phyloP scores from a whole-genome alignment of 148 eudicot genomes.

The Spergularia marina region DNA sequence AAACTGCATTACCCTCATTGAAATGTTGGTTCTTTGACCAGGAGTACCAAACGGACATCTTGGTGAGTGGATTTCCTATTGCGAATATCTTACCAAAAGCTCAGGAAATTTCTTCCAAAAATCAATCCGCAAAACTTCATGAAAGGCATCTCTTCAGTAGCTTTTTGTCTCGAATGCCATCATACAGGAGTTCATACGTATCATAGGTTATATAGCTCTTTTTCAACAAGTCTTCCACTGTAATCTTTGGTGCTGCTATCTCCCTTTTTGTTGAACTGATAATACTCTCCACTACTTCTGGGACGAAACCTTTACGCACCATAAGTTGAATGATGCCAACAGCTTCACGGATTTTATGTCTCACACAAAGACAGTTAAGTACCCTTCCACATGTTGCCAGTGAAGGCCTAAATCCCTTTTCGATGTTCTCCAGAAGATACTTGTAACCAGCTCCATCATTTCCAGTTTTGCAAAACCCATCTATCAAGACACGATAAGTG shows the following conservation, averaged over 20 bases:
- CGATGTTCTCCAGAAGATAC: slow-evolving; percentile 51
- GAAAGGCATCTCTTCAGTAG: slow-evolving; percentile 38
- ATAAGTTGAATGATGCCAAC: slow-evolving; percentile 64
- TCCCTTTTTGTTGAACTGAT: slow-evolving; percentile 73
- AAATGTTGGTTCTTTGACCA: neutral
- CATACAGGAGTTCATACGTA: slow-evolving; percentile 81
- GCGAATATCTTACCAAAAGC: slow-evolving; percentile 4
- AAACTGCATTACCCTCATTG: neutral
- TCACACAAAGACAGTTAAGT: slow-evolving; percentile 76
- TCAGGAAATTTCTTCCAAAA: slow-evolving; percentile 11
- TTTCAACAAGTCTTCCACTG: slow-evolving; percentile 83
- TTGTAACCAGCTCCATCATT: slow-evolving; percentile 57
- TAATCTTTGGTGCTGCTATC: slow-evolving; percentile 90
- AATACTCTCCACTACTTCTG: slow-evolving; percentile 71
- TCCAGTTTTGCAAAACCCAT: slow-evolving; percentile 82
- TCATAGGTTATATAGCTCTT: slow-evolving; percentile 78
- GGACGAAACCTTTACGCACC: slow-evolving; percentile 77
- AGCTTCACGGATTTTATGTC: slow-evolving; percentile 67
- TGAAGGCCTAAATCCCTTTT: slow-evolving; percentile 65
- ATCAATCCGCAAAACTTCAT: slow-evolving; percentile 9
- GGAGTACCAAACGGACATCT: neutral
- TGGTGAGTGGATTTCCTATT: neutral
- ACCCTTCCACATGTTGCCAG: slow-evolving; percentile 77
- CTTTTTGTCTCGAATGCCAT: slow-evolving; percentile 81
- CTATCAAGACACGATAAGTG: slow-evolving; percentile 75